Conservation (phyloP, 768 basidiomycete species). For the Chalciporus chontae region DNA sequence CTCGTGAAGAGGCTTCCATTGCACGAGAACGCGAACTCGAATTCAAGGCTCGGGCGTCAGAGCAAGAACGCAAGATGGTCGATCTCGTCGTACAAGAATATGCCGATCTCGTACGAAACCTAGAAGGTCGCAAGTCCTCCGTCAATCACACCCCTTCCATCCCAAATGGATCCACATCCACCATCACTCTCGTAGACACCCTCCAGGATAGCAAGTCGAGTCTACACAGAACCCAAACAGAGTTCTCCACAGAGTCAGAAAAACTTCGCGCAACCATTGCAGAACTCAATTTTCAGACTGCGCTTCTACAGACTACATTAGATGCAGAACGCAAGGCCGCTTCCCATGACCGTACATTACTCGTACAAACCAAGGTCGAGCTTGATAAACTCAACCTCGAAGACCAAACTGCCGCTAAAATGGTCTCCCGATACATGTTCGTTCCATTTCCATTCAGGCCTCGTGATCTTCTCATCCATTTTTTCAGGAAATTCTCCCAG, state of each 20-base stretch:
- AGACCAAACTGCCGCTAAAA: slow-evolving; percentile 73
- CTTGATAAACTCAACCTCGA: slow-evolving; percentile 57
- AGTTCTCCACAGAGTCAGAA: slow-evolving; percentile 48
- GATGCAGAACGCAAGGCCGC: slow-evolving; percentile 45
- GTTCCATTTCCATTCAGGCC: slow-evolving; percentile 18
- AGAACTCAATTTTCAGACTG: slow-evolving; percentile 43
- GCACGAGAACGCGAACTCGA: slow-evolving; percentile 48
- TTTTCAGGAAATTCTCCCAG: slow-evolving; percentile 77
- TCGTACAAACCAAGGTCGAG: slow-evolving; percentile 46
- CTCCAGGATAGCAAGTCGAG: slow-evolving; percentile 48
- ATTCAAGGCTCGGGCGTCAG: slow-evolving; percentile 41
- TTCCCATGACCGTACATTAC: slow-evolving; percentile 41
- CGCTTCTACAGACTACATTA: slow-evolving; percentile 37
- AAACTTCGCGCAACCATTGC: slow-evolving; percentile 42
- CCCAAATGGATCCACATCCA: slow-evolving; percentile 14
- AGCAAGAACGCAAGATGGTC: slow-evolving; percentile 57
- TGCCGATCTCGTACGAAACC: slow-evolving; percentile 64
- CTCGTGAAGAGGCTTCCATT: slow-evolving; percentile 51
- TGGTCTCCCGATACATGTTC: slow-evolving; percentile 85
- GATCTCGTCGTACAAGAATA: slow-evolving; percentile 71
- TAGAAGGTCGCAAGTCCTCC: slow-evolving; percentile 48
- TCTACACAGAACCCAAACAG: slow-evolving; percentile 45
- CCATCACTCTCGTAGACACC: slow-evolving; percentile 28
- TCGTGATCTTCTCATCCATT: slow-evolving; percentile 1
- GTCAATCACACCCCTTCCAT: slow-evolving; percentile 5